Evolutionary conservation across 805 yeast species (phyloP), one percentile per base, ranked within the genome.

Genomic region (Candida coquimbonensis): DNA sequence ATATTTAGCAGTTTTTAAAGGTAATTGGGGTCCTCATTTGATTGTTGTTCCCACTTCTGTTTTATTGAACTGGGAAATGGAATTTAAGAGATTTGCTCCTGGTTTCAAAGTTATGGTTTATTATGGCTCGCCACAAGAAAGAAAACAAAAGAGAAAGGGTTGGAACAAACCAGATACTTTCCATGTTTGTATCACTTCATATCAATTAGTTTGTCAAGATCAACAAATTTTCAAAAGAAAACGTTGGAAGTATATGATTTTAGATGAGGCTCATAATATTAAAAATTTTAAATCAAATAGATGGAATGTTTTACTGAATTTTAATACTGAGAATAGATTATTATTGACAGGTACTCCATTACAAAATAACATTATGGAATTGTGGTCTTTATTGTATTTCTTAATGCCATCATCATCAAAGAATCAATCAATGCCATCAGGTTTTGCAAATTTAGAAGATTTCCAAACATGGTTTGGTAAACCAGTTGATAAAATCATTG

Each of bases 41-140:
- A 90, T 93, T 66, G 82, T 93, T 49, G 99, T 93, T 5, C 99
- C 99, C 5, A 93, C 99, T 0, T 87, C 96, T 14, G 99, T 93
- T 8, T 81, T 93, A 81, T 77, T 93, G 44, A 93, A 93, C 60
- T 93, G 99, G 99, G 99, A 93, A 63, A 91, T 95, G 97, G 99
- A 93, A 60, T 90, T 93, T 67, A 93, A 95, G 59, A 79, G 96
- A 56, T 93, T 93, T 71, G 97, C 97, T 1, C 99, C 99, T 0
- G 99, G 99, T 0, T 85, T 93, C 63, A 91, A 95, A 63, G 93
- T 93, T 3, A 61, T 93, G 62, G 93, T 98, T 0, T 93, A 93
- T 63, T 93, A 91, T 58, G 99, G 99, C 0, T 82, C 95, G 14
- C 99, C 98, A 0, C 96, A 87, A 57, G 98, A 93, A 62, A 81